These are phyloP conservation scores for Phoma sp. DNA, from an alignment of 2,329 filamentous ascomycete genomes.

Conservation along the genomic window DNA sequence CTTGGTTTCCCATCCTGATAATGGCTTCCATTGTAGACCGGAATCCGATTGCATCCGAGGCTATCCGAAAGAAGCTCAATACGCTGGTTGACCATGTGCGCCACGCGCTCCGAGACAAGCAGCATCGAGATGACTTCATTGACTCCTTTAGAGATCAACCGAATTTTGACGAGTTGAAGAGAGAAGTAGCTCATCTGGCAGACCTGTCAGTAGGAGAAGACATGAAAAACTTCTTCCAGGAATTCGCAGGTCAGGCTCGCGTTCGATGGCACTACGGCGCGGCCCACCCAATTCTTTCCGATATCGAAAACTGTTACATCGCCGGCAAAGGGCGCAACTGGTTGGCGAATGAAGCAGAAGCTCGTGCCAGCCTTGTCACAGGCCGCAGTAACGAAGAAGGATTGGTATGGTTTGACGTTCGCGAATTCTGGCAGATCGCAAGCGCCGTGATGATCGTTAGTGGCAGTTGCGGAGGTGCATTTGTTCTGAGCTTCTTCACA, in stretches of 20 bases:
- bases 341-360: conserved; percentile 44
- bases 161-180: conserved; percentile 29
- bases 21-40: conserved; percentile 54
- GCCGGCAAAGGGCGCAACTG: conserved; percentile 48
- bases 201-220: conserved; percentile 17
- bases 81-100: conserved; percentile 48
- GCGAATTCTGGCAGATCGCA: conserved; percentile 53
- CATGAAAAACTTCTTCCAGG: conserved; percentile 47
- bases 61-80: conserved; percentile 50
- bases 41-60: conserved; percentile 52
- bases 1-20: conserved; percentile 56
- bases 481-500: conserved; percentile 52
- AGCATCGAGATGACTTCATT: conserved; percentile 37
- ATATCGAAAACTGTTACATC: conserved; percentile 51
- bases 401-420: conserved; percentile 51
- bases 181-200: conserved; percentile 34
- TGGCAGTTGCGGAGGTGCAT: conserved; percentile 47
- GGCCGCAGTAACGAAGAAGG: conserved; percentile 44
- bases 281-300: conserved; percentile 51
- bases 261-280: conserved; percentile 50
- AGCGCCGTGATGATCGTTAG: conserved; percentile 47
- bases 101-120: conserved; percentile 36
- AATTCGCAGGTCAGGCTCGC: conserved; percentile 47
- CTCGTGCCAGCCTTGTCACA: conserved; percentile 43
- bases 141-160: conserved; percentile 31